phyloP scores from a whole-genome alignment of 768 basidiomycete species.

The Calocybe gangraenosa region DNA sequence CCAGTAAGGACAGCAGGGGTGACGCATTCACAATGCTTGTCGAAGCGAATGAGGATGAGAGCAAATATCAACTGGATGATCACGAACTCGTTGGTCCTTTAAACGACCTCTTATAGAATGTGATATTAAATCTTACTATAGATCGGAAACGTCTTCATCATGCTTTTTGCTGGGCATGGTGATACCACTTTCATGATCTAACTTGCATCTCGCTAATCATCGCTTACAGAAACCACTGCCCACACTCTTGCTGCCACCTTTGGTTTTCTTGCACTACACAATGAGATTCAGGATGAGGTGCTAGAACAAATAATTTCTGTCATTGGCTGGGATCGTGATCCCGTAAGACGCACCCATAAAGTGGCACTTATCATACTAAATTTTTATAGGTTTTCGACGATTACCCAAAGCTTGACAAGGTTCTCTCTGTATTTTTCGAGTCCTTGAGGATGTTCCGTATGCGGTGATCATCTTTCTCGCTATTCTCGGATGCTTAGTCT shows the following conservation, averaged over 20 bases:
- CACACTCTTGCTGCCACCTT: slow-evolving; percentile 38
- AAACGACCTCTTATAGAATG: neutral
- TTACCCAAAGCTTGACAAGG: slow-evolving; percentile 36
- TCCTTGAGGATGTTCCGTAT: slow-evolving; percentile 41
- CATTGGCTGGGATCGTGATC: slow-evolving; percentile 29
- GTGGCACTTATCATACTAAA: neutral
- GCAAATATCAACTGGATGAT: slow-evolving; percentile 35
- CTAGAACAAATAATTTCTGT: slow-evolving; percentile 33
- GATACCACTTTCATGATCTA: neutral
- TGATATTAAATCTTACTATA: slow-evolving; percentile 10
- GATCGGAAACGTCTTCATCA: slow-evolving; percentile 49
- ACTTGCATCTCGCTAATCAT: neutral
- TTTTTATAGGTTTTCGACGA: slow-evolving; percentile 32
- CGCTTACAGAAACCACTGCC: slow-evolving; percentile 37
- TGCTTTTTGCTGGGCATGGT: slow-evolving; percentile 61
- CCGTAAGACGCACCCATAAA: slow-evolving; percentile 19
- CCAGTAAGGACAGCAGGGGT: slow-evolving; percentile 5
- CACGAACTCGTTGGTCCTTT: slow-evolving; percentile 31
- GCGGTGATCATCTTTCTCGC: too few relatives aligned
- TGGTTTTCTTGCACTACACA: slow-evolving; percentile 36
- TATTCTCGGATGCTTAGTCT: too few relatives aligned
- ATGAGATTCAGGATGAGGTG: slow-evolving; percentile 41
- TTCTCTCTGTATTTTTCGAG: slow-evolving; percentile 40
- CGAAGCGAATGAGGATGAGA: slow-evolving; percentile 41
- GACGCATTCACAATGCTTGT: slow-evolving; percentile 44